phyloP scores from a whole-genome alignment of 2,329 filamentous ascomycete species.

The Fusarium sp. region DNA sequence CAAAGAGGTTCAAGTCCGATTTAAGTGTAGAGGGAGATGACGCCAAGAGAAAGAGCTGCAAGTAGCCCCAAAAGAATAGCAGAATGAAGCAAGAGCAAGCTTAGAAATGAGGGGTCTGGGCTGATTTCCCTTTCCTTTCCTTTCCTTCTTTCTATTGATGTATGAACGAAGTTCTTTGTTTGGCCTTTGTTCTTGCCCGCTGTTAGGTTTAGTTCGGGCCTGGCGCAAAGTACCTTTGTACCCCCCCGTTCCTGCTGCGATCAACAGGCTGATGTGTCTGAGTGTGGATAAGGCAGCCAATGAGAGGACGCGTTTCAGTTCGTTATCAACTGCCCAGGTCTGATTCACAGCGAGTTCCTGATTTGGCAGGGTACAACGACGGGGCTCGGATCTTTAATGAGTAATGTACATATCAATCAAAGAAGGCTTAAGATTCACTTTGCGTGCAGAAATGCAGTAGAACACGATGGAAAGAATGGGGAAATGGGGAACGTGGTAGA shows the following conservation, averaged over 20 bases:
- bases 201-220: slow-evolving; percentile 23
- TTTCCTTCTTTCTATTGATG: slow-evolving; percentile 1
- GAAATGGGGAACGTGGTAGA: slow-evolving; percentile 35
- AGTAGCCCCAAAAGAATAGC: slow-evolving; percentile 26
- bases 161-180: slow-evolving; percentile 8
- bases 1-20: slow-evolving; percentile 34
- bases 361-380: slow-evolving; percentile 19
- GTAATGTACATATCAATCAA: background rate
- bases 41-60: slow-evolving; percentile 37
- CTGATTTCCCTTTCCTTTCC: background rate
- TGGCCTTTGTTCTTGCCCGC: background rate
- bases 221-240: slow-evolving; percentile 17
- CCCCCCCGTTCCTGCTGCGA: slow-evolving; percentile 11
- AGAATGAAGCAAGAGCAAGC: slow-evolving; percentile 27
- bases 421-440: slow-evolving; percentile 14
- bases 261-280: slow-evolving; percentile 13
- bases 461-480: slow-evolving; percentile 41
- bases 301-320: slow-evolving; percentile 8
- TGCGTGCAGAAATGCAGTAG: slow-evolving; percentile 19
- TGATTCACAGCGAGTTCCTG: slow-evolving; percentile 12
- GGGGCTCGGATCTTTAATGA: slow-evolving; percentile 8
- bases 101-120: slow-evolving; percentile 34
- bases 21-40: slow-evolving; percentile 23
- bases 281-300: slow-evolving; percentile 37
- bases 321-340: slow-evolving; percentile 43